Evolutionary conservation across 2,329 filamentous ascomycete genomes (phyloP).

Genomic region (Orbilia quercus): DNA sequence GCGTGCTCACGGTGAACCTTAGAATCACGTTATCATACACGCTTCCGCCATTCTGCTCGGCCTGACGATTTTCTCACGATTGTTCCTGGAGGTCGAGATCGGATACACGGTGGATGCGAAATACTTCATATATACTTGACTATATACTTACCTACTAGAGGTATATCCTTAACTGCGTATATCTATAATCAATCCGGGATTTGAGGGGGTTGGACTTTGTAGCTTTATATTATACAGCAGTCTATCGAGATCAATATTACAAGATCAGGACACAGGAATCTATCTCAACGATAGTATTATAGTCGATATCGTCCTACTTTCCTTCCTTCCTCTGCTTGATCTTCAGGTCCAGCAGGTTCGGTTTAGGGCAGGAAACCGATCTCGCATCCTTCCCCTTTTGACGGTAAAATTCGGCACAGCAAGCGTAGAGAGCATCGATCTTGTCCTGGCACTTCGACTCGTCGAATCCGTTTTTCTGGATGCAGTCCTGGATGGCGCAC

Average conservation of each 20-base stretch:
- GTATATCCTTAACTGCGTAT: too few species aligned
- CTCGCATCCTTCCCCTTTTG: conserved; percentile 79
- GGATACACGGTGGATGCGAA: conserved; percentile 56
- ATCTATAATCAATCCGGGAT: neutral
- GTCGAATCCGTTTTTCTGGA: conserved; percentile 84
- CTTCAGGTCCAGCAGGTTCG: conserved; percentile 81
- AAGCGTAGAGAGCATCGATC: conserved; percentile 89
- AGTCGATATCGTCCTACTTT: conserved; percentile 50
- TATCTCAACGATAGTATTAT: conserved; percentile 1
- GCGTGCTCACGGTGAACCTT: conserved; percentile 98
- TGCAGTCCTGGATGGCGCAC: conserved; percentile 73
- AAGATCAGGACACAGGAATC: neutral
- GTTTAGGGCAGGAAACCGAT: conserved; percentile 86
- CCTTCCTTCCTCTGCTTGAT: conserved; percentile 77
- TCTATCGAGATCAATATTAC: neutral
- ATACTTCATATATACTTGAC: conserved; percentile 23
- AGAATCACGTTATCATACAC: conserved; percentile 62
- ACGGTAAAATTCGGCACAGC: conserved; percentile 89
- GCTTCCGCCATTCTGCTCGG: conserved; percentile 54
- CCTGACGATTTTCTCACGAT: conserved; percentile 52
- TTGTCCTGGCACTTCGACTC: conserved; percentile 82
- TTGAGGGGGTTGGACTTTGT: neutral
- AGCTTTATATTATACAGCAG: neutral
- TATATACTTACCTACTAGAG: neutral
- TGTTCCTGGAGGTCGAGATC: conserved; percentile 55